Base-by-base conservation (phyloP, 768 basidiomycete species). In the Suillus placidus region DNA sequence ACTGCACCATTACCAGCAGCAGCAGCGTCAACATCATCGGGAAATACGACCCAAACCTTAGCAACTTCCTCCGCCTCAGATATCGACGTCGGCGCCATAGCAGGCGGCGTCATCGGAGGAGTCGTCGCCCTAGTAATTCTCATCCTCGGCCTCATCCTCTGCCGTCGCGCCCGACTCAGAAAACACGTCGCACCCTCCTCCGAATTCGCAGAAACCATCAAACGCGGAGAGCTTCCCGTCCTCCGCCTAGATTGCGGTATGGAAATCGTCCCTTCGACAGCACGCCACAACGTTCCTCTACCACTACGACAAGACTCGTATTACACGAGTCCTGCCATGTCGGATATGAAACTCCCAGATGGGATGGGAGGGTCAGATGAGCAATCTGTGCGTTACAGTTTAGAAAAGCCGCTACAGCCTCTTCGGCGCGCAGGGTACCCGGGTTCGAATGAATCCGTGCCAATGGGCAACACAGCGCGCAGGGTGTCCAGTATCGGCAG, bases 101-200 rank as follows among this genome's bases (percentile, higher is more conserved):
- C 83, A 6, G 88, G 88, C 3, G 78, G 81, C 18, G 78, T 87
- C 56, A 67, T 89, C 20, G 87, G 85, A n/a, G 81, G 78, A 37
- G 72, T 85, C 40, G 66, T 81, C 10, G 66, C 83, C 51, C 66
- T 85, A 63, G 66, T 76, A 12, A 68, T 84, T 55, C 40, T 81
- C 18, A 55, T 73, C 7, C 61, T 81, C 9, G 77, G 69, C 38
- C 38, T 78, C n/a, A 65, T 87, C 57, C 45, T 85, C 55, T 71
- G 82, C 67, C 69, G 81, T 16, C 83, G 82, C 49, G 78, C 80
- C 20, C 82, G 82, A 26, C 64, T 63, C 23, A 79, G 78, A 49
- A 78, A 72, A 32, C 81, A 78, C 60, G 80, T 77, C n/a, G 80
- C 87, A 1, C 89, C 89, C 4, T 88, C 88, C 18, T 80, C 86